phyloP scores from a whole-genome alignment of 1,139 yeast species.

The Pichia sp. region DNA sequence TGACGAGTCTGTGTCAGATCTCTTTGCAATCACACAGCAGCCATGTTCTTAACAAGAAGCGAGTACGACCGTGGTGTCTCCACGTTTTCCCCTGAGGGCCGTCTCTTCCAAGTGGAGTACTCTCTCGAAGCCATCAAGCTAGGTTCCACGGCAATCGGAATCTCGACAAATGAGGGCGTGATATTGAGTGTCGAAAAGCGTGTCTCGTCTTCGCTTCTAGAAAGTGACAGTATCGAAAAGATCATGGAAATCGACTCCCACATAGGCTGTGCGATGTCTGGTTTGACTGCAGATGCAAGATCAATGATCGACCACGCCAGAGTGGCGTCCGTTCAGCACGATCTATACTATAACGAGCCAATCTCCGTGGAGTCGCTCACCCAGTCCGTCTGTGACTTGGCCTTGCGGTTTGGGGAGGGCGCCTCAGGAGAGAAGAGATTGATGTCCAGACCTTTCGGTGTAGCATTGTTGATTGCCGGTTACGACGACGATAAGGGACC shows the following conservation, averaged over 20 bases:
- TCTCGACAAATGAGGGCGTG: constrained; percentile 94
- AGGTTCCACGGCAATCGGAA: constrained; percentile 97
- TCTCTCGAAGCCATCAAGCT: constrained; percentile 94
- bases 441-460: constrained; percentile 99
- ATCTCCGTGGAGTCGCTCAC: constrained; percentile 92
- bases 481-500: constrained; percentile 90
- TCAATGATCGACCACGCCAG: constrained; percentile 98
- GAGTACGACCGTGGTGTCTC: constrained; percentile 99
- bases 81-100: constrained; percentile 98
- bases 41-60: constrained; percentile 95
- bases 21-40: neutral
- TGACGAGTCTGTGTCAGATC: no score
- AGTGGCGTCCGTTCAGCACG: constrained; percentile 84
- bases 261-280: constrained; percentile 98
- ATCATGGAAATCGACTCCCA: constrained; percentile 92
- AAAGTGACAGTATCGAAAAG: constrained; percentile 90
- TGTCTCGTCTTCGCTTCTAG: constrained; percentile 88
- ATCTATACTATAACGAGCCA: constrained; percentile 85
- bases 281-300: constrained; percentile 97
- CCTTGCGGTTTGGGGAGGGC: constrained; percentile 96
- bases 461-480: constrained; percentile 94
- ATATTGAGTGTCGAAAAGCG: constrained; percentile 95
- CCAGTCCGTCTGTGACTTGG: constrained; percentile 95
- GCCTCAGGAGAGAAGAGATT: constrained; percentile 95
- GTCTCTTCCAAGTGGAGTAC: constrained; percentile 96